Percentiles rank a stretch among this genome's conserved stretches.
Evolutionary conservation across 352 stramenopile species (phyloP).

Genomic region (Peronospora destructor): DNA sequence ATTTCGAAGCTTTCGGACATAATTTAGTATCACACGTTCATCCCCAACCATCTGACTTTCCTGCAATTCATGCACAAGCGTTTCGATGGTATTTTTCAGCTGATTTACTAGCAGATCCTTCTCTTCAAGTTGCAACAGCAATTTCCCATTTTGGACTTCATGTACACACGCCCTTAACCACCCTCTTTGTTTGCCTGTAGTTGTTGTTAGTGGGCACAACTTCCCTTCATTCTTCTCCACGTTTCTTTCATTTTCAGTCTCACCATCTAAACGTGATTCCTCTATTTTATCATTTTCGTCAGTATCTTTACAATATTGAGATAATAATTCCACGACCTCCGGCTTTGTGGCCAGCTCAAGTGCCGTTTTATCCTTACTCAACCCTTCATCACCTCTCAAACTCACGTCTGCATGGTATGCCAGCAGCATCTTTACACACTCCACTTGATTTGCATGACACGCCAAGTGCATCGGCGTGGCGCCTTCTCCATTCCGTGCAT

Average conservation of each 20-base stretch:
- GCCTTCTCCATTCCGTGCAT: slow-evolving; percentile 59
- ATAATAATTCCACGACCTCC: slow-evolving; percentile 39
- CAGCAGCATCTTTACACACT: slow-evolving; percentile 53
- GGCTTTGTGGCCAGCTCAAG: slow-evolving; percentile 45
- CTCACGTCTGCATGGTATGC: slow-evolving; percentile 32
- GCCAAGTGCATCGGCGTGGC: slow-evolving; percentile 73
- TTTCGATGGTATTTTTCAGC: slow-evolving; percentile 74
- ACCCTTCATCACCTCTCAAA: slow-evolving; percentile 41
- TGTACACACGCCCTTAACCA: slow-evolving; percentile 17
- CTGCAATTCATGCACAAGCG: slow-evolving; percentile 61
- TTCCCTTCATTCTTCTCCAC: neutral
- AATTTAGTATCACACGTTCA: slow-evolving; percentile 74
- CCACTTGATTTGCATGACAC: slow-evolving; percentile 43
- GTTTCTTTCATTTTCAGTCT: slow-evolving; percentile 1
- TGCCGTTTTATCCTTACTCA: slow-evolving; percentile 50
- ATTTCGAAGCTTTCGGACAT: slow-evolving; percentile 75
- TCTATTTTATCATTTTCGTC: neutral
- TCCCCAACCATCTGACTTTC: slow-evolving; percentile 76
- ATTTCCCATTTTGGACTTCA: slow-evolving; percentile 24
- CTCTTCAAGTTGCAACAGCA: slow-evolving; percentile 71
- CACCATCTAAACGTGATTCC: neutral
- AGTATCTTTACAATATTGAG: slow-evolving; percentile 1
- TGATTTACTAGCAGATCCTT: slow-evolving; percentile 77
- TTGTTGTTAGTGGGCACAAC: slow-evolving; percentile 2
- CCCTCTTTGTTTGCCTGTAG: slow-evolving; percentile 4